Base-by-base conservation (phyloP, 78 protist species). In the Chrysochromulina tobinii region DNA sequence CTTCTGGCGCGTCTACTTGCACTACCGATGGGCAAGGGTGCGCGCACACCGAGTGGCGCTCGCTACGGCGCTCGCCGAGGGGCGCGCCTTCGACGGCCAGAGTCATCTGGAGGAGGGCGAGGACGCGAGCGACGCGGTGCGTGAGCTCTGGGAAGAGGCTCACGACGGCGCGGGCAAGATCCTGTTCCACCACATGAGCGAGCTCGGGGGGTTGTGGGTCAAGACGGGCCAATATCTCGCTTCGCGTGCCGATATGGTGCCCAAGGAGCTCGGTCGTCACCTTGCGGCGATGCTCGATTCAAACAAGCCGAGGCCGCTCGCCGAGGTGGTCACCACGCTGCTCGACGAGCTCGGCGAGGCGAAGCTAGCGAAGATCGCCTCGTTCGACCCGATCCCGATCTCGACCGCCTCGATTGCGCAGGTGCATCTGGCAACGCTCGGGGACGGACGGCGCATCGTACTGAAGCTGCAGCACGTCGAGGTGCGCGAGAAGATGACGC, bases 151-250 rank as follows among this genome's bases (percentile, higher is more conserved):
- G 72, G 72, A 66, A 6, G 27, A 4, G 27, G 17, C 72, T 12
- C 23, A 66, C 23, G 72, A 66, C 8, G 14, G 27, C n/a, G 72
- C 72, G 23, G 72, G 27, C 14, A 4, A 8, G 72, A 20, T 20
- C 27, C 72, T 66, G n/a, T 3, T 20, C 27, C 27, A 4, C 8
- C 72, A 66, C n/a, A 66, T 66, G 72, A 8, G 4, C 27, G 72
- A 8, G 72, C 72, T 66, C 27, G 72, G 72, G 17, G 88, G 88
- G 55, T 15, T 83, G 27, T 83, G 88, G 88, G 88, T 83, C 73
- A 83, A 86, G 20, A 51, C 50, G 9, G 90, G 90, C 27, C 90
- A 87, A 50, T 87, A 67, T 64, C 3, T 87, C 50, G n/a, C 57
- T 1, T 48, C 90, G 5, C 75, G 90, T 1, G 50, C n/a, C 50